Evolutionary conservation across 192 early-diverging fungal genomes (phyloP).

Genomic region (Mortierella hygrophila): DNA sequence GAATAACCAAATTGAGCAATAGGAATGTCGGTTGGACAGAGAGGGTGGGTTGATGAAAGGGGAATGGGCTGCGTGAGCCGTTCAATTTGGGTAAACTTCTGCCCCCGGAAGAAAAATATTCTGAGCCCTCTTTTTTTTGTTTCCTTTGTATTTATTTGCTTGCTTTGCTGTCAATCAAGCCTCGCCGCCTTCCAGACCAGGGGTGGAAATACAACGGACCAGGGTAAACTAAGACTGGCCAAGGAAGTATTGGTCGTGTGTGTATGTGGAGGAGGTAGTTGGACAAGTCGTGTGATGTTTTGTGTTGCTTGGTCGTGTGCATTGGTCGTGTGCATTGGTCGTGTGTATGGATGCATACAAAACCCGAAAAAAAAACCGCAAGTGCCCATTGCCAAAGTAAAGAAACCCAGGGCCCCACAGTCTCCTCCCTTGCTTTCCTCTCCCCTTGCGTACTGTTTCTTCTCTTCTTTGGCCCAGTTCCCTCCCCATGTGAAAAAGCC

Average conservation of each 20-base stretch:
- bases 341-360: neutral
- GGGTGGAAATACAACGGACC: slow-evolving; percentile 1
- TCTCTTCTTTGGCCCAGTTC: too few relatives aligned
- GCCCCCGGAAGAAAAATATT: neutral
- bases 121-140: neutral
- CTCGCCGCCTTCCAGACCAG: neutral
- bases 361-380: neutral
- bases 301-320: neutral
- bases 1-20: neutral
- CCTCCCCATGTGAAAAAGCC: too few relatives aligned
- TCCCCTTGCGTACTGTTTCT: neutral
- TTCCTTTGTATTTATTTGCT: neutral
- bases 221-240: neutral
- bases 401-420: neutral
- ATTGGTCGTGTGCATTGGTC: neutral
- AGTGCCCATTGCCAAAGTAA: neutral
- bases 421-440: neutral
- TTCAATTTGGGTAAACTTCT: neutral
- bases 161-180: neutral
- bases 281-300: neutral
- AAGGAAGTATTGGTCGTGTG: neutral
- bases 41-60: neutral
- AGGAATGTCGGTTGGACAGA: neutral
- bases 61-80: neutral
- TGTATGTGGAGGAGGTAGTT: neutral